These are phyloP conservation scores for Sesbania bispinosa DNA, from an alignment of 306 rosid genomes.

Conservation along the genomic window DNA sequence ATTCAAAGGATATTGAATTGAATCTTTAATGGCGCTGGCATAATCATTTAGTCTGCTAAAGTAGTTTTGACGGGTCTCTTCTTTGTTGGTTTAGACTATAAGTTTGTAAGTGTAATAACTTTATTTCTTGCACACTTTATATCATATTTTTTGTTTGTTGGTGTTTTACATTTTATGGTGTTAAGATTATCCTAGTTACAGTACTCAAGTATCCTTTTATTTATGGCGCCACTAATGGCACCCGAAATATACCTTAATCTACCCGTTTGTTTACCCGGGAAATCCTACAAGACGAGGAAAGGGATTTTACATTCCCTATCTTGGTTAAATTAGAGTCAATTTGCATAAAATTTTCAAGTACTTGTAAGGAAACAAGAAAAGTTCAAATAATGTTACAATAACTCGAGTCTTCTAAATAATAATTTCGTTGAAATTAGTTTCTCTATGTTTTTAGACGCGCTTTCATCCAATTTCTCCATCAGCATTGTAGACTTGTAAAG, in stretches of 20 bases:
- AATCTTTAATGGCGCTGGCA: background rate
- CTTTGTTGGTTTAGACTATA: background rate
- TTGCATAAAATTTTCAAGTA: no score
- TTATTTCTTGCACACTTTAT: background rate
- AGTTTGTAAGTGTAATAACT: background rate
- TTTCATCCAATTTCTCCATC: no score
- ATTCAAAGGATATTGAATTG: background rate
- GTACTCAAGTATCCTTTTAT: background rate
- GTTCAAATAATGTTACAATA: no score
- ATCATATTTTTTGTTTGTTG: background rate
- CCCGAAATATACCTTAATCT: background rate
- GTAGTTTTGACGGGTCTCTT: background rate
- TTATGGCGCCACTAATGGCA: background rate
- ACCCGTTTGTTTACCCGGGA: no score
- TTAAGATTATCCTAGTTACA: background rate
- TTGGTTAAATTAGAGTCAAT: no score
- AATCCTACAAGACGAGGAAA: background rate
- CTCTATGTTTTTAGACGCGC: no score
- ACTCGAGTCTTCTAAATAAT: no score
- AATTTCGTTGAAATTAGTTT: no score
- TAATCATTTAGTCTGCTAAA: background rate
- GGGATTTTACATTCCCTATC: no score
- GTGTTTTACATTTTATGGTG: background rate
- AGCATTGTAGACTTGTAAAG: no score
- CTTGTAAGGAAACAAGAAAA: no score